phyloP scores from a whole-genome alignment of 768 basidiomycete species.

The Hygrocybe coccinea region DNA sequence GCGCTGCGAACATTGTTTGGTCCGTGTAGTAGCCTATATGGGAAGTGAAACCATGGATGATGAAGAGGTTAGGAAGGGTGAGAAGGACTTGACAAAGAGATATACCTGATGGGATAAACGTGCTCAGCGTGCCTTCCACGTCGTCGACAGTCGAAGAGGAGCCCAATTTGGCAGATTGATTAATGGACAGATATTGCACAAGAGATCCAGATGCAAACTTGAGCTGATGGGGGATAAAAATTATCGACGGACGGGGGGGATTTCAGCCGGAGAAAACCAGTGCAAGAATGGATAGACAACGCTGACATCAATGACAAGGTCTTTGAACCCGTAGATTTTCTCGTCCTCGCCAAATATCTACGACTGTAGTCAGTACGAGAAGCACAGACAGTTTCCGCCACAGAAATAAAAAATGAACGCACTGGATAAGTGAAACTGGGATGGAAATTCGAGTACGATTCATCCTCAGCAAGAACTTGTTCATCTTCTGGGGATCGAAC shows the following conservation, averaged over 20 bases:
- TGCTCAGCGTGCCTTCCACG: constrained; percentile 68
- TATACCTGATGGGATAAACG: constrained; percentile 74
- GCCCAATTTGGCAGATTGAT: constrained; percentile 61
- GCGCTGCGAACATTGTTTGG: constrained; percentile 58
- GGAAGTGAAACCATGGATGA: background rate
- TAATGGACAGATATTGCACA: constrained; percentile 65
- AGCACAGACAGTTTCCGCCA: background rate
- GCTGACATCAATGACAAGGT: constrained; percentile 76
- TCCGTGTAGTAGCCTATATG: constrained; percentile 63
- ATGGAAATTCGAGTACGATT: constrained; percentile 64
- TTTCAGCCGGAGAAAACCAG: background rate
- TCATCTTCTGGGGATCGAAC: constrained; percentile 70
- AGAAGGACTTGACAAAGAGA: background rate
- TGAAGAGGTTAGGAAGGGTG: background rate
- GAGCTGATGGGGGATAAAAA: constrained; percentile 45
- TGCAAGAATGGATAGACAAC: background rate
- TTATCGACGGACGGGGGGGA: background rate
- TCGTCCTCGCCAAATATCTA: constrained; percentile 96
- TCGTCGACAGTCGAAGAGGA: constrained; percentile 76
- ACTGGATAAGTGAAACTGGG: constrained; percentile 95
- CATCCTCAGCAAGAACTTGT: constrained; percentile 49
- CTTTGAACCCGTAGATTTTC: constrained; percentile 90
- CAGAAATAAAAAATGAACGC: too few relatives aligned
- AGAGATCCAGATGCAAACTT: constrained; percentile 87
- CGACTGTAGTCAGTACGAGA: background rate